Percentiles rank a stretch among this genome's conserved stretches.
phyloP scores from a whole-genome alignment of 306 rosid genomes.

The Cucurbita argyrosperma region DNA sequence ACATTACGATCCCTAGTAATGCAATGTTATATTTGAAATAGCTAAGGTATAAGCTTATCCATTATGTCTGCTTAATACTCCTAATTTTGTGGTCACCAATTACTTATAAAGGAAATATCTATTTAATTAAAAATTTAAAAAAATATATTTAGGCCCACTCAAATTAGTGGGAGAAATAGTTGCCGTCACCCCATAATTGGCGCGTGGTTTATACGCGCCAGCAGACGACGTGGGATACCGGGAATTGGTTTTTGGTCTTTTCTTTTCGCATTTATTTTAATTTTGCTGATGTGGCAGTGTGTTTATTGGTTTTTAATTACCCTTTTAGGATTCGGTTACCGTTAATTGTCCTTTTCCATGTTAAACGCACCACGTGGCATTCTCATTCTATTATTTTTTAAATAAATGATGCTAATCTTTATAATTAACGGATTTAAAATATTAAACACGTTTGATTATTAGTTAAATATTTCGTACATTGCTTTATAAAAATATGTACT shows the following conservation, averaged over 20 bases:
- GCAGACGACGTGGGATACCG: not conserved
- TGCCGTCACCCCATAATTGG: not conserved
- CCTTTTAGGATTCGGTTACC: not conserved
- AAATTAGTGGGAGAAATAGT: not conserved
- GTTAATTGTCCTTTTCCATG: not conserved
- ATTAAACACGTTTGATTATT: not conserved
- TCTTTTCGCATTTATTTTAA: not conserved
- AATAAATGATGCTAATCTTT: not conserved
- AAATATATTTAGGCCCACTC: not conserved
- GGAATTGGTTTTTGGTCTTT: not conserved
- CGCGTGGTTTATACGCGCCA: not conserved
- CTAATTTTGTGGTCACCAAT: not conserved
- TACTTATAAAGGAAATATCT: not conserved
- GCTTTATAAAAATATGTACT: not conserved
- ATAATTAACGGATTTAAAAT: not conserved
- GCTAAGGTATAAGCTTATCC: not conserved
- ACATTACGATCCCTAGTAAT: too few species aligned
- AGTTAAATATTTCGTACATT: not conserved
- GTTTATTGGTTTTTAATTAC: not conserved
- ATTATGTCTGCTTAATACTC: not conserved
- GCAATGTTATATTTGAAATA: not conserved
- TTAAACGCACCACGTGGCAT: not conserved
- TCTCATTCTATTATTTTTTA: not conserved
- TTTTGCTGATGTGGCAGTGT: not conserved
- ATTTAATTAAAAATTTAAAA: not conserved